A percentile compares a stretch with the other conserved stretches of the same genome.
These are phyloP conservation scores for Lipomyces mesembrius DNA, from an alignment of 805 yeast species.

Conservation along the genomic window DNA sequence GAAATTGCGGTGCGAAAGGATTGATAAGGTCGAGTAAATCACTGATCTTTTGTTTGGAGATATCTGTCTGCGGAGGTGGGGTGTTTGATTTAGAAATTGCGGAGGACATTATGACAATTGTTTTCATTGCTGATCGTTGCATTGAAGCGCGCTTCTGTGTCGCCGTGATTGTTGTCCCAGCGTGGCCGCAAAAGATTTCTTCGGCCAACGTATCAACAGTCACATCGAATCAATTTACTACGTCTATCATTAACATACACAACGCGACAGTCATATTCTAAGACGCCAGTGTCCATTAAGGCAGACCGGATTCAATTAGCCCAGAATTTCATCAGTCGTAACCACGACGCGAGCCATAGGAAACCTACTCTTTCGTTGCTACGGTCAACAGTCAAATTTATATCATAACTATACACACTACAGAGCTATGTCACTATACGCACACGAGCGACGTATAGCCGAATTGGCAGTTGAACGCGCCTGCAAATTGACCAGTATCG, in stretches of 20 bases:
- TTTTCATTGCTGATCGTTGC: background rate
- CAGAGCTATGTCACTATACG: conserved; percentile 47
- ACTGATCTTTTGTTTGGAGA: background rate
- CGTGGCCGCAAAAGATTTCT: no score
- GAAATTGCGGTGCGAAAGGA: background rate
- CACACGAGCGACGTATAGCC: conserved; percentile 76
- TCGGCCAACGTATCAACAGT: no score
- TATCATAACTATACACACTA: background rate
- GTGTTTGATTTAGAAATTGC: background rate
- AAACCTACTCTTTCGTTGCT: background rate
- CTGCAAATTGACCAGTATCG: conserved; percentile 70
- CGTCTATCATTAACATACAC: no score
- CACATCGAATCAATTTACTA: no score
- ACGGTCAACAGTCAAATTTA: background rate
- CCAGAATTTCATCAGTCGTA: background rate
- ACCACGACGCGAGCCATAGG: background rate
- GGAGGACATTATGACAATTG: background rate
- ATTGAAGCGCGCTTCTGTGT: background rate
- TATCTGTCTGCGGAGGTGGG: background rate
- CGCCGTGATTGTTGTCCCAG: no score
- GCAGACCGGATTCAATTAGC: background rate
- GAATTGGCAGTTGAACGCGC: conserved; percentile 91
- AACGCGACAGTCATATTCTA: no score
- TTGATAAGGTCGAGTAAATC: background rate
- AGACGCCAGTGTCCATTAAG: background rate